phyloP scores from a whole-genome alignment of 768 basidiomycete genomes.

The Butyriboletus loyo region DNA sequence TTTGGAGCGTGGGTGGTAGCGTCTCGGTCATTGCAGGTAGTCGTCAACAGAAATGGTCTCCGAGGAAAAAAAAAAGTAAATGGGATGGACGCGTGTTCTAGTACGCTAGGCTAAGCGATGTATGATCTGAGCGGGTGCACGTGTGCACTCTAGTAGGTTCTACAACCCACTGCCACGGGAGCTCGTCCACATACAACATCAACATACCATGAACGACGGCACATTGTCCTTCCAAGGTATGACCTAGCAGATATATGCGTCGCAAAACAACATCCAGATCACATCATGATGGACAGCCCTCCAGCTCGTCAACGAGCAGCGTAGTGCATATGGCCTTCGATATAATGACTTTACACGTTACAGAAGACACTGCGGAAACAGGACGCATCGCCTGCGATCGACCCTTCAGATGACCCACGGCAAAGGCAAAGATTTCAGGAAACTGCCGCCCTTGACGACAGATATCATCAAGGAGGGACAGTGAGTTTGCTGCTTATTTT shows the following conservation, averaged over 20 bases:
- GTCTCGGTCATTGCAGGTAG: constrained; percentile 47
- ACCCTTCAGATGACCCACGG: constrained; percentile 84
- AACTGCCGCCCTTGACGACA: constrained; percentile 59
- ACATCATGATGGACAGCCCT: constrained; percentile 52
- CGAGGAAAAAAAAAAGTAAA: not conserved
- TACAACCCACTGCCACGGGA: constrained; percentile 12
- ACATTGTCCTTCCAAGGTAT: constrained; percentile 41
- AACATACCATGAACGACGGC: constrained; percentile 23
- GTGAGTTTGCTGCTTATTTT: constrained; percentile 45
- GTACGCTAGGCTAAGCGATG: constrained; percentile 11
- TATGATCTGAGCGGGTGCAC: constrained; percentile 5
- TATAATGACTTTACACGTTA: constrained; percentile 88
- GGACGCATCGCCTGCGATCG: constrained; percentile 84
- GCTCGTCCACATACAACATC: not conserved
- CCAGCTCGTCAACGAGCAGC: constrained; percentile 81
- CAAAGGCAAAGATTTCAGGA: constrained; percentile 89
- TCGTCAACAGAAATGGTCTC: constrained; percentile 8
- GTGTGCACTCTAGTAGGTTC: constrained; percentile 8
- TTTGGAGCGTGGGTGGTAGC: constrained; percentile 86
- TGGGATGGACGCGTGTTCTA: constrained; percentile 21
- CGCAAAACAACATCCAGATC: not conserved
- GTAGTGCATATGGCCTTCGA: constrained; percentile 86
- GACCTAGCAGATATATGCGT: constrained; percentile 9
- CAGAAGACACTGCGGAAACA: constrained; percentile 90
- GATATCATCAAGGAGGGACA: constrained; percentile 82